Base-by-base conservation (phyloP, 2,329 filamentous ascomycete genomes). In the Colletotrichum siamense region DNA sequence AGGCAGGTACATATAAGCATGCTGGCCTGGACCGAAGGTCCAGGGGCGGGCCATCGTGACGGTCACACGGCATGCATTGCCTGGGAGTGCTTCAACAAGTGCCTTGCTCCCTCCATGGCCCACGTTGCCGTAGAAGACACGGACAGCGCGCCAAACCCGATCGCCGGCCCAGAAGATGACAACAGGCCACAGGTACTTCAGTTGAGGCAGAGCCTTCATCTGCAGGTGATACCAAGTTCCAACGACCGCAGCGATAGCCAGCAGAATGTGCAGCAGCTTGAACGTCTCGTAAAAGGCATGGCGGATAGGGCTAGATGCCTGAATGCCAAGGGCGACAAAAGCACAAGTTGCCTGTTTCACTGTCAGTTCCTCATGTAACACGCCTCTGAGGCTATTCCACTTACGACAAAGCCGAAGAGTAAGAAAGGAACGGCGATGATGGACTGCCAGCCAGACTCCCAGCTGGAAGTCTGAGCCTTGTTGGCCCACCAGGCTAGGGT, bases 211-310 rank as follows among this genome's bases (percentile, higher is more conserved):
- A 7, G 86, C 80, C 77, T 89, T 87, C 61, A 94, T 84, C 77
- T 92, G 79, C 28, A 93, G 84, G 79, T 94, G 94, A 79, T 94
- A 91, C 90, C 92, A 96, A 8, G 95, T 84, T 13, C 91, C 93
- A 55, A 90, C 88, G 71, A 95, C 85, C 9, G 91, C 86, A 18
- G 91, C 82, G 22, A 91, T 88, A 39, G 92, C 94, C 28, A 92
- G 88, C 6, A 88, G 80, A 74, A 95, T 94, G 84, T 96, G 94
- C 39, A 94, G 82, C 73, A 94, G 86, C 83, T 96, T 92, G 89
- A 96, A 96, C 3, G 89, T 91, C 84, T 96, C 94, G 83, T 96
- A 96, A 82, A 94, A 95, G 18, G 94, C 94, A 82, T 96, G 94
- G 73, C 95, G 91, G 32, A 95, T 85, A 68, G 93, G 89, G 63